Evolutionary conservation across 345 rosid genomes (phyloP).

Genomic region (Rubroshorea leprosula): DNA sequence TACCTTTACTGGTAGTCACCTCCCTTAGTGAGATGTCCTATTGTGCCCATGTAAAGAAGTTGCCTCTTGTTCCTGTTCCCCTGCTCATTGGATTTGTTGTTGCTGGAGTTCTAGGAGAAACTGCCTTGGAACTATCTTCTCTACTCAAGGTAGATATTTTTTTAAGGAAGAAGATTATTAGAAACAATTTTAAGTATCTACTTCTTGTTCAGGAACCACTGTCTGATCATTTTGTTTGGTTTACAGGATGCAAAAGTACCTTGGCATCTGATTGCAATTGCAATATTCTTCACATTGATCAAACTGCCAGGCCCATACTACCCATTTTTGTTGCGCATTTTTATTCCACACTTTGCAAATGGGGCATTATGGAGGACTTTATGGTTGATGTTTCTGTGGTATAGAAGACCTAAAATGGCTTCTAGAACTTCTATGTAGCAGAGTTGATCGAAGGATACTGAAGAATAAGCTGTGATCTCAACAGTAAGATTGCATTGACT

Average conservation of each 20-base stretch:
- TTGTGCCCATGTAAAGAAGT: constrained; percentile 79
- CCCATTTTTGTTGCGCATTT: constrained; percentile 78
- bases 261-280: constrained; percentile 73
- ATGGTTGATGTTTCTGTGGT: constrained; percentile 56
- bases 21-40: constrained; percentile 97
- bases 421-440: too few species aligned
- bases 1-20: constrained; percentile 63
- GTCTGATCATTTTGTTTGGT: constrained; percentile 21
- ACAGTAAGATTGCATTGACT: constrained; percentile 9
- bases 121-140: constrained; percentile 62
- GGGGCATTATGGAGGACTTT: constrained; percentile 62
- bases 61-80: constrained; percentile 60
- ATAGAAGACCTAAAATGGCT: constrained; percentile 38
- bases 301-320: constrained; percentile 84
- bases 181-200: too few species aligned
- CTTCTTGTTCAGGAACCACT: too few species aligned
- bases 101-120: constrained; percentile 47
- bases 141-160: constrained; percentile 54
- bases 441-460: too few species aligned
- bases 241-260: constrained; percentile 83
- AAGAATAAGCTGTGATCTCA: constrained; percentile 15
- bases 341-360: constrained; percentile 79
- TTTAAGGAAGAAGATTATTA: too few species aligned
- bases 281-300: constrained; percentile 49
- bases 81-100: constrained; percentile 58